Evolutionary conservation across 2,329 filamentous ascomycete species (phyloP).

Genomic region (Emydomyces testavorans): DNA sequence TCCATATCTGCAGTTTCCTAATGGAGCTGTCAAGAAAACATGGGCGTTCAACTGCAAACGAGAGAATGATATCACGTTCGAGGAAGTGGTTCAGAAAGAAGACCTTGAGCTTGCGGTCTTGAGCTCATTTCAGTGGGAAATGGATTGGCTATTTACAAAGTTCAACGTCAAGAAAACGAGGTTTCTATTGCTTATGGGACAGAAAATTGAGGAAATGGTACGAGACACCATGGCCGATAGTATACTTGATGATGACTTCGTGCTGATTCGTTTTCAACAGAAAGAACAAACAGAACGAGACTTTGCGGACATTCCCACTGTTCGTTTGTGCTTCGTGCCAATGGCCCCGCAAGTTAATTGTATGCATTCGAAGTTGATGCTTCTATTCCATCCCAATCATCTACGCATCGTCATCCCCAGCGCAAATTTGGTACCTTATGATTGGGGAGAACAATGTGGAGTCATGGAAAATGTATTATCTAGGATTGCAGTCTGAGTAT

Average conservation of each 20-base stretch:
- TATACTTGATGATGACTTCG: background rate
- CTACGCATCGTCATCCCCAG: conserved; percentile 74
- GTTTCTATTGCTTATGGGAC: conserved; percentile 53
- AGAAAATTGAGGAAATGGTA: conserved; percentile 39
- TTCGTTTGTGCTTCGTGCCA: conserved; percentile 66
- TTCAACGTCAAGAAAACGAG: conserved; percentile 51
- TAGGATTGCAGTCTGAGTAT: background rate
- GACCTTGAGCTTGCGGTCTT: conserved; percentile 65
- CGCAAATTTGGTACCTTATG: conserved; percentile 72
- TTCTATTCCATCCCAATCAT: conserved; percentile 65
- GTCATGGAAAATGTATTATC: conserved; percentile 65
- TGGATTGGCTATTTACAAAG: conserved; percentile 65
- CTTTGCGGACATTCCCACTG: conserved; percentile 37
- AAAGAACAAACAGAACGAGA: conserved; percentile 31
- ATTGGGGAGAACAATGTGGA: conserved; percentile 80
- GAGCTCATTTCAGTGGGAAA: conserved; percentile 79
- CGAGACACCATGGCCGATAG: conserved; percentile 10
- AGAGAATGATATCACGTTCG: conserved; percentile 69
- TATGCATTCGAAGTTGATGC: conserved; percentile 92
- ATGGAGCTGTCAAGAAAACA: conserved; percentile 68
- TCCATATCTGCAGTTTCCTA: conserved; percentile 38
- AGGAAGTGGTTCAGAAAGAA: conserved; percentile 67
- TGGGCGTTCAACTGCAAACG: conserved; percentile 56
- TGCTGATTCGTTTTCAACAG: conserved; percentile 18
- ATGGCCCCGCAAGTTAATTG: conserved; percentile 59